Percentiles rank a stretch among this genome's conserved stretches.
Conservation (phyloP, 2,329 filamentous ascomycete genomes). For the Clarireedia homoeocarpa region DNA sequence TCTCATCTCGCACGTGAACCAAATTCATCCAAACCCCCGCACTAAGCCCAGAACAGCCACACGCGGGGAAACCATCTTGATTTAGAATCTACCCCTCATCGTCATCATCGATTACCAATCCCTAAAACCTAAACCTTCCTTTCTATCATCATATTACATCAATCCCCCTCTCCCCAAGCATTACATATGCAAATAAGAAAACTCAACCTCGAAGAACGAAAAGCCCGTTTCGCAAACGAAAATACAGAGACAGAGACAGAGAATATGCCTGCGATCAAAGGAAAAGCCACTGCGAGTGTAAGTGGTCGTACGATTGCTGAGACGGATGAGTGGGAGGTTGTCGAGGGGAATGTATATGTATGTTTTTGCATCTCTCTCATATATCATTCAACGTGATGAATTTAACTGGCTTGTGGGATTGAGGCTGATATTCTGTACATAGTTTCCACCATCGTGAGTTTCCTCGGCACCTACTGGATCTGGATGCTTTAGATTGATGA, state of each 20-base stretch:
- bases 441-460: conserved; percentile 32
- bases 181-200: neutral
- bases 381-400: conserved; percentile 7
- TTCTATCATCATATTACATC: neutral
- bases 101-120: neutral
- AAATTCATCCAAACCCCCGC: neutral
- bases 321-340: conserved; percentile 37
- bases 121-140: neutral
- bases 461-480: neutral
- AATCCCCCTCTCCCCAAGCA: neutral
- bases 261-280: conserved; percentile 15
- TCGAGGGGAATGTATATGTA: conserved; percentile 43
- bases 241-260: neutral
- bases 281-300: conserved; percentile 33
- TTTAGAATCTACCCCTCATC: conserved; percentile 5
- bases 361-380: neutral
- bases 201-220: neutral
- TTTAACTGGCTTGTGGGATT: neutral
- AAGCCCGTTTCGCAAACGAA: neutral
- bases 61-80: neutral
- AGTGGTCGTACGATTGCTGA: conserved; percentile 38
- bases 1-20: no score
- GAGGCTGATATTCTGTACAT: neutral
- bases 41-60: neutral
- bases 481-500: neutral